These are phyloP conservation scores for Phialophora verrucosa DNA, from an alignment of 2,329 filamentous ascomycete species.

Conservation along the genomic window DNA sequence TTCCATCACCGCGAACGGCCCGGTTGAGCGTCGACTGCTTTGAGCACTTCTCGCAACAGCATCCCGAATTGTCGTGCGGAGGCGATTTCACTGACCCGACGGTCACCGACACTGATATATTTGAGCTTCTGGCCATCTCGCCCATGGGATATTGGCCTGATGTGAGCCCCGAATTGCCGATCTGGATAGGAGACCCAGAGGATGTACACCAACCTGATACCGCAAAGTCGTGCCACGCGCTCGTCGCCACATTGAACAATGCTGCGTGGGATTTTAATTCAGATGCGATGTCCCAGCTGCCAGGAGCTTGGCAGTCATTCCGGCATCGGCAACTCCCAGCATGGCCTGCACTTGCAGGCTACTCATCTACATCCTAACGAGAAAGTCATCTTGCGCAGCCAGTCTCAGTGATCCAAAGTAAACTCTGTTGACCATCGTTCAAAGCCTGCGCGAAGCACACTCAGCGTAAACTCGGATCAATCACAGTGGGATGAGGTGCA, in stretches of 20 bases:
- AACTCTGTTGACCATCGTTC: no score
- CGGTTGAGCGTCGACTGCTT: conserved; percentile 19
- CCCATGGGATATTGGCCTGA: conserved; percentile 17
- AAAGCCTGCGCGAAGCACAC: no score
- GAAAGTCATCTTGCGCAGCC: no score
- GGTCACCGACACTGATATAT: conserved; percentile 20
- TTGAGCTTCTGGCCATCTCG: conserved; percentile 34
- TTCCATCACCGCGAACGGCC: conserved; percentile 13
- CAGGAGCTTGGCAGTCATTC: neutral
- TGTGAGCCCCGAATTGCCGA: neutral
- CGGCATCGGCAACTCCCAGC: no score
- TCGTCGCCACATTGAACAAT: neutral
- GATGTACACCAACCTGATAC: neutral
- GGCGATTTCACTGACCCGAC: neutral
- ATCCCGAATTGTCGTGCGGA: neutral
- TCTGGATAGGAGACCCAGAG: neutral
- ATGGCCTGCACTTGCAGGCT: no score
- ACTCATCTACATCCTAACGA: no score
- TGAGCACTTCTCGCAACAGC: conserved; percentile 19
- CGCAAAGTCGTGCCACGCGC: neutral
- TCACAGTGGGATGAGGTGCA: no score
- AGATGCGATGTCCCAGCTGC: neutral
- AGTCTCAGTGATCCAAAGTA: no score
- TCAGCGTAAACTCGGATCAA: no score
- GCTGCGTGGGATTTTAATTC: neutral